Evolutionary conservation across 495 filamentous ascomycete genomes (phyloP).

Genomic region (Penicillium bovifimosum): DNA sequence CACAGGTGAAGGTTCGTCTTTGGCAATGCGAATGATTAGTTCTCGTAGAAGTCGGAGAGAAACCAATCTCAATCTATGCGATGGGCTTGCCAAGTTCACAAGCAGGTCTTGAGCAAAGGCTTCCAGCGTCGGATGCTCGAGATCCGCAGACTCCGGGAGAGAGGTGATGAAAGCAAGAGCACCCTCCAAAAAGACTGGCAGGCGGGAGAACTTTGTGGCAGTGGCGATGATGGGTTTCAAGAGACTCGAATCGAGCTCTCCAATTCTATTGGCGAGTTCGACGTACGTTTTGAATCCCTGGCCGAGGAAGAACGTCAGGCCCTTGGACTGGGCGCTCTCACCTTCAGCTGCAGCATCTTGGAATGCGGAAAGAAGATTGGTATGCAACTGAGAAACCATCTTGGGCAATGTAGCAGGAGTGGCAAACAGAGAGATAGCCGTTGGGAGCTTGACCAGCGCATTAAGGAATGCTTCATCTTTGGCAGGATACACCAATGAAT

Average conservation of each 20-base stretch:
- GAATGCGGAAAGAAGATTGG: conserved; percentile 24
- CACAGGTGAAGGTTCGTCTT: conserved; percentile 40
- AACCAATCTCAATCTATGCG: conserved; percentile 61
- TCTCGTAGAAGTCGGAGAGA: conserved; percentile 62
- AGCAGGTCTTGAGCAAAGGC: conserved; percentile 57
- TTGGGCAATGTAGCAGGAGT: conserved; percentile 32
- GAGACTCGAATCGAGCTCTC: conserved; percentile 46
- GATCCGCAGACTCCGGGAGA: conserved; percentile 36
- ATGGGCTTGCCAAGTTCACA: conserved; percentile 64
- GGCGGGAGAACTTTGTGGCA: conserved; percentile 55
- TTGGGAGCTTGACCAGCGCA: conserved; percentile 37
- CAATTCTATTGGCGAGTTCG: conserved; percentile 26
- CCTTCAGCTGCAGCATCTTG: conserved; percentile 21
- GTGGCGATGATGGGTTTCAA: conserved; percentile 55
- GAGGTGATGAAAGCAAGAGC: conserved; percentile 53
- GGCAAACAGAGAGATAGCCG: conserved; percentile 32
- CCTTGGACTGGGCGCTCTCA: conserved; percentile 14
- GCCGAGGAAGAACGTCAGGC: conserved; percentile 33
- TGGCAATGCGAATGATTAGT: conserved; percentile 28
- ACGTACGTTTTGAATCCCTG: conserved; percentile 46
- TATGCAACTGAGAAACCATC: conserved; percentile 32
- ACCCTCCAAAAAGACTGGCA: conserved; percentile 63
- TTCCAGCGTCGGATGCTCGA: conserved; percentile 43
- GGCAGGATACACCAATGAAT: conserved; percentile 49
- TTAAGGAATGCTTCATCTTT: conserved; percentile 34